A percentile compares a stretch with the other conserved stretches of the same genome.
phyloP scores from a whole-genome alignment of 257 asterid genomes.

The Henckelia pumila region DNA sequence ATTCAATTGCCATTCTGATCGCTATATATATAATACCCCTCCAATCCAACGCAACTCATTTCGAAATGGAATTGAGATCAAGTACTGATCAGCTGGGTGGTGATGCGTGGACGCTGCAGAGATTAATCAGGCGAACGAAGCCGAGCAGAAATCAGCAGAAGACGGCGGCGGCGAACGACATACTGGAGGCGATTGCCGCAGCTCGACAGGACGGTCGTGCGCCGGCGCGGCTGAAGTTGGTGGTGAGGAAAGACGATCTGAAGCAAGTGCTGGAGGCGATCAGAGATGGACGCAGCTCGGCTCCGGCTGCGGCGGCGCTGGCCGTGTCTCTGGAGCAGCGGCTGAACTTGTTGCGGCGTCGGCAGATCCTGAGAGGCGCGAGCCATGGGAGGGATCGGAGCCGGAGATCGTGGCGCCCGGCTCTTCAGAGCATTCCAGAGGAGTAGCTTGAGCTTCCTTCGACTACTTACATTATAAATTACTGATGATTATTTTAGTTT shows the following conservation, averaged over 20 bases:
- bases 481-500: too few relatives aligned
- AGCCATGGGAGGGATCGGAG: constrained; percentile 22
- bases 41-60: constrained; percentile 22
- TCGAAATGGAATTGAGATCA: constrained; percentile 24
- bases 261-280: constrained; percentile 52
- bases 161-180: constrained; percentile 25
- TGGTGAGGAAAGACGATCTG: constrained; percentile 55
- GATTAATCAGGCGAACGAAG: constrained; percentile 30
- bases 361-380: constrained; percentile 42
- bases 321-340: constrained; percentile 47
- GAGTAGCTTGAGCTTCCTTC: too few relatives aligned
- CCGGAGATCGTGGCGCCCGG: constrained; percentile 46
- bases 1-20: too few relatives aligned
- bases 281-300: constrained; percentile 26
- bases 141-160: constrained; percentile 40
- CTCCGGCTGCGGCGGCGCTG: constrained; percentile 16
- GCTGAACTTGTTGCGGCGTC: constrained; percentile 40
- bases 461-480: too few relatives aligned
- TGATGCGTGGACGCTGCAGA: constrained; percentile 32
- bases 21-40: constrained; percentile 24
- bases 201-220: constrained; percentile 31
- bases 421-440: constrained; percentile 60
- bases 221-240: constrained; percentile 41
- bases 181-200: constrained; percentile 40
- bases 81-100: constrained; percentile 21